Conservation (phyloP, 2,329 filamentous ascomycete species). For the Fusarium concolor region DNA sequence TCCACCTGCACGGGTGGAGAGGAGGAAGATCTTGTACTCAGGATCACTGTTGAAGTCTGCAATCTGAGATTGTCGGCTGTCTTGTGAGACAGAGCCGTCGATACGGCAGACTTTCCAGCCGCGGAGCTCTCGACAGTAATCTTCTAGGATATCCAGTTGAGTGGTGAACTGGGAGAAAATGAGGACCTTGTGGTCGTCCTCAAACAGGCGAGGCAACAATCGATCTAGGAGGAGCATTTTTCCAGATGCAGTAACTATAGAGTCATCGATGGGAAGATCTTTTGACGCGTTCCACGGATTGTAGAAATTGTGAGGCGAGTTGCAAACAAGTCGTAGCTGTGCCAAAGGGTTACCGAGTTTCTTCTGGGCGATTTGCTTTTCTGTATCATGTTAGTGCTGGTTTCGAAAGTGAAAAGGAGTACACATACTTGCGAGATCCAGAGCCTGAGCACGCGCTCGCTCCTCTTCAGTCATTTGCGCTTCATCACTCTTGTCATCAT, state of each 20-base stretch:
- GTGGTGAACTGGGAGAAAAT: slow-evolving; percentile 98
- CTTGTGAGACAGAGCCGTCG: slow-evolving; percentile 86
- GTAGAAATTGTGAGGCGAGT: slow-evolving; percentile 96
- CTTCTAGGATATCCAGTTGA: slow-evolving; percentile 89
- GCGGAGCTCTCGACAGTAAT: slow-evolving; percentile 82
- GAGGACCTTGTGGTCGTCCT: slow-evolving; percentile 85
- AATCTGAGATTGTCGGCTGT: slow-evolving; percentile 76
- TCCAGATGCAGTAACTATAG: slow-evolving; percentile 85
- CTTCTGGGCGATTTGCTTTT: slow-evolving; percentile 88
- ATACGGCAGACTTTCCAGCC: slow-evolving; percentile 88
- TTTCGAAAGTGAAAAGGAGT: neutral
- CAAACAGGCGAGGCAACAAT: slow-evolving; percentile 80
- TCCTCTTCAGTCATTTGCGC: slow-evolving; percentile 65
- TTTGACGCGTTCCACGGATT: slow-evolving; percentile 80
- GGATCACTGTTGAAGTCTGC: slow-evolving; percentile 76
- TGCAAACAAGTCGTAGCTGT: slow-evolving; percentile 91
- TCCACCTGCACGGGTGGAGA: slow-evolving; percentile 91
- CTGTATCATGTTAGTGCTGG: slow-evolving; percentile 54
- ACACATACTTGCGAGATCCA: slow-evolving; percentile 80
- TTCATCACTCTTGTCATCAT: slow-evolving; percentile 49
- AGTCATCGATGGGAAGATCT: slow-evolving; percentile 76
- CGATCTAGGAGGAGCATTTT: slow-evolving; percentile 97
- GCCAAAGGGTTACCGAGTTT: slow-evolving; percentile 94
- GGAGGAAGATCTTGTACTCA: slow-evolving; percentile 79
- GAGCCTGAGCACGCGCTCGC: slow-evolving; percentile 71